These are phyloP conservation scores for Chimonanthus praecox DNA, from an alignment of 164 flowering plant species.

Conservation along the genomic window DNA sequence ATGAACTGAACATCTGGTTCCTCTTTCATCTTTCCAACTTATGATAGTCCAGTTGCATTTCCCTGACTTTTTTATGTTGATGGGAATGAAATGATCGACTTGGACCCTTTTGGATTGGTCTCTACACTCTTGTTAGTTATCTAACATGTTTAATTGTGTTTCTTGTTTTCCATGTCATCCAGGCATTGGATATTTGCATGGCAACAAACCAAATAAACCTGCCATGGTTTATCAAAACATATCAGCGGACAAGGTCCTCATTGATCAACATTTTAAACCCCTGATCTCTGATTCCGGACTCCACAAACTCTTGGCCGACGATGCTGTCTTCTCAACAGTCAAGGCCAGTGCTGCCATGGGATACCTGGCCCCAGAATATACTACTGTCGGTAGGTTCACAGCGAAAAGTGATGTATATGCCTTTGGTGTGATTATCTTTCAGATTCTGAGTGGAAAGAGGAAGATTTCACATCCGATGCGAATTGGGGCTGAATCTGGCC, in stretches of 20 bases:
- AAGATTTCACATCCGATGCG: constrained; percentile 33
- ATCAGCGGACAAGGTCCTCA: constrained; percentile 83
- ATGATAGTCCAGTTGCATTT: too few relatives aligned
- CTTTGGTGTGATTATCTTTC: constrained; percentile 77
- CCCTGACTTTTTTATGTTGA: too few relatives aligned
- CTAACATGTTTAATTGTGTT: too few relatives aligned
- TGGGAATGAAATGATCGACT: too few relatives aligned
- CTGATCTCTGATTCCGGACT: constrained; percentile 69
- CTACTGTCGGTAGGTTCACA: constrained; percentile 81
- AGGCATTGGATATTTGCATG: constrained; percentile 85
- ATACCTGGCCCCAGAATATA: constrained; percentile 92
- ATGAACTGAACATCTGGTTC: too few relatives aligned
- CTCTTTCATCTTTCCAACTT: too few relatives aligned
- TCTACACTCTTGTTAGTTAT: too few relatives aligned
- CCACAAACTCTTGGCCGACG: constrained; percentile 82
- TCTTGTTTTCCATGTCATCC: constrained; percentile 7
- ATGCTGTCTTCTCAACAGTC: constrained; percentile 73
- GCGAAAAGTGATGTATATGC: constrained; percentile 88
- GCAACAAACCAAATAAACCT: constrained; percentile 42
- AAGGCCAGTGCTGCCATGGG: constrained; percentile 97
- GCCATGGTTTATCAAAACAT: constrained; percentile 72
- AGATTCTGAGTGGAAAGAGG: constrained; percentile 66
- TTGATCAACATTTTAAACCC: constrained; percentile 63
- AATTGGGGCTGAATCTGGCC: constrained; percentile 45
- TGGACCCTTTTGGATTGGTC: too few relatives aligned